Conservation (phyloP, 2,329 filamentous ascomycete species). For the Tolypocladium paradoxum region DNA sequence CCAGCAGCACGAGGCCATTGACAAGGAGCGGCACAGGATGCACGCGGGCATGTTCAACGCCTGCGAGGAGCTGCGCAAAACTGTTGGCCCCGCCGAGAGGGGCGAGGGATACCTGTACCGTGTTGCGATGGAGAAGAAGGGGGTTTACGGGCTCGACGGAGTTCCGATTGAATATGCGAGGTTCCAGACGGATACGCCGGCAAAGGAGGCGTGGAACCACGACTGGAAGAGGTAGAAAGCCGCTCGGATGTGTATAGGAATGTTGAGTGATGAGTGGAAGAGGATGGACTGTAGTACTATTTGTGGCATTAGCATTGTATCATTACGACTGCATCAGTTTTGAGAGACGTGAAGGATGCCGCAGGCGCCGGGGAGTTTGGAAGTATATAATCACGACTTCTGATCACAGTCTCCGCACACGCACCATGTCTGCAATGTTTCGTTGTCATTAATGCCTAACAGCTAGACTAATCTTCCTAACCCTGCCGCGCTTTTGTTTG, state of each 20-base stretch:
- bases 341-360: not conserved
- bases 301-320: constrained; percentile 2
- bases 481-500: not conserved
- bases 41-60: constrained; percentile 76
- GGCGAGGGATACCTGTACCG: constrained; percentile 69
- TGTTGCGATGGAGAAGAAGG: constrained; percentile 84
- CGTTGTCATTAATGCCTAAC: constrained; percentile 1
- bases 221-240: constrained; percentile 60
- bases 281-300: not conserved
- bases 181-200: constrained; percentile 73
- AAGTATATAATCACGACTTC: not conserved
- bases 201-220: constrained; percentile 79
- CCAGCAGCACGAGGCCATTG: constrained; percentile 51
- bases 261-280: not conserved
- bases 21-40: constrained; percentile 64
- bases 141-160: constrained; percentile 59
- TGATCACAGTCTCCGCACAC: no score
- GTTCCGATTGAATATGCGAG: constrained; percentile 89
- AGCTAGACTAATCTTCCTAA: not conserved
- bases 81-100: constrained; percentile 43
- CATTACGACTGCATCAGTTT: not conserved
- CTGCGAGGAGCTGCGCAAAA: constrained; percentile 69
- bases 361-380: not conserved
- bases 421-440: not conserved
- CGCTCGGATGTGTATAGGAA: not conserved